phyloP scores from a whole-genome alignment of 352 stramenopile species.

The Phytophthora pisi region DNA sequence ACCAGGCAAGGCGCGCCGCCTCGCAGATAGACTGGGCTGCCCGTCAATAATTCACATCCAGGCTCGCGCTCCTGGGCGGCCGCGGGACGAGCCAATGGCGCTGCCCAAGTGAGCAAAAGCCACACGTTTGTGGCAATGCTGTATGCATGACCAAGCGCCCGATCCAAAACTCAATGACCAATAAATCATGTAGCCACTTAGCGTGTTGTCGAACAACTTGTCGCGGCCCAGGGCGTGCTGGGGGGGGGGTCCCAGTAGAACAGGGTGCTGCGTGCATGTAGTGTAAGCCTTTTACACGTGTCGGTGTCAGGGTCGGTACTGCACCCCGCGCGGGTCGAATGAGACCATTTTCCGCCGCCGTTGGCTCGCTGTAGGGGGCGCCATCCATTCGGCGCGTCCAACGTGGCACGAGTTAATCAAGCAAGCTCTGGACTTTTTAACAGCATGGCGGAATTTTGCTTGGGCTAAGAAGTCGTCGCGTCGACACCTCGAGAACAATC shows the following conservation, averaged over 20 bases:
- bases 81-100: conserved; percentile 34
- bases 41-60: conserved; percentile 50
- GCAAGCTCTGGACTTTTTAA: conserved; percentile 38
- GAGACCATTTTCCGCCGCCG: background rate
- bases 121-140: conserved; percentile 2
- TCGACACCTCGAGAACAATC: conserved; percentile 40
- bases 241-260: background rate
- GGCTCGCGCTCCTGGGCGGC: conserved; percentile 28
- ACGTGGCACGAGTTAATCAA: conserved; percentile 32
- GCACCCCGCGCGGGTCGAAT: background rate
- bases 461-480: conserved; percentile 38
- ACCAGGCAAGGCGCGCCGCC: conserved; percentile 22
- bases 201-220: conserved; percentile 1
- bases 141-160: conserved; percentile 5
- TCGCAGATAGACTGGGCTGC: conserved; percentile 19
- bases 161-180: background rate
- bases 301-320: background rate
- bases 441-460: conserved; percentile 42
- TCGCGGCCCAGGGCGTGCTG: background rate
- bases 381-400: conserved; percentile 31
- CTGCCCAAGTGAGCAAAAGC: background rate
- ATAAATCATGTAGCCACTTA: conserved; percentile 3
- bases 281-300: background rate
- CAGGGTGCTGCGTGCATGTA: background rate
- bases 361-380: background rate